Percentiles rank a stretch among this genome's conserved stretches.
Evolutionary conservation across 2,329 filamentous ascomycete genomes (phyloP).

Genomic region (Cercospora sesami): DNA sequence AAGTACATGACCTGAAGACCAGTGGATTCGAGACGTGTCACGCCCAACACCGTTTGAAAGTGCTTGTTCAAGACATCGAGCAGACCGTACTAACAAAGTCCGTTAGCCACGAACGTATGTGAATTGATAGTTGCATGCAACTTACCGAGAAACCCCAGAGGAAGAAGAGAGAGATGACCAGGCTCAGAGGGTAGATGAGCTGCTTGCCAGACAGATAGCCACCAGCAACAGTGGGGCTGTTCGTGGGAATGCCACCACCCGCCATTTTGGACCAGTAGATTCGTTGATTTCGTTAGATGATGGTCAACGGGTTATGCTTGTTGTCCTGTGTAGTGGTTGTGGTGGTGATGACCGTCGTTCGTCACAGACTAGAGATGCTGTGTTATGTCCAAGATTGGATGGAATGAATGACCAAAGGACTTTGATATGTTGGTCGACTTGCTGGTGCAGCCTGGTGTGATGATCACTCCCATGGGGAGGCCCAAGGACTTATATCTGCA

Average conservation of each 20-base stretch:
- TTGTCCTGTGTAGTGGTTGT: background rate
- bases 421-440: background rate
- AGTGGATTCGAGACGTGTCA: slow-evolving; percentile 46
- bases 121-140: background rate
- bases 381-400: slow-evolving; percentile 22
- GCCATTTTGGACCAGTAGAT: slow-evolving; percentile 34
- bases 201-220: slow-evolving; percentile 48
- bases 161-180: slow-evolving; percentile 53
- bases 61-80: slow-evolving; percentile 43
- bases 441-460: slow-evolving; percentile 8
- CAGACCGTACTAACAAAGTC: slow-evolving; percentile 18
- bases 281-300: background rate
- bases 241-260: slow-evolving; percentile 44
- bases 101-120: background rate
- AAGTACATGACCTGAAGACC: slow-evolving; percentile 49
- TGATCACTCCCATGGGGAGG: slow-evolving; percentile 13
- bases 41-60: slow-evolving; percentile 39
- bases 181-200: slow-evolving; percentile 51
- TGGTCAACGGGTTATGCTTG: background rate
- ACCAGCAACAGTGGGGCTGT: slow-evolving; percentile 40
- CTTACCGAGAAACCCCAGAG: slow-evolving; percentile 35
- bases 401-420: slow-evolving; percentile 26
- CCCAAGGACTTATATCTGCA: slow-evolving; percentile 22
- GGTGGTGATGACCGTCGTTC: background rate
- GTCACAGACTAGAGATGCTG: slow-evolving; percentile 26